Evolutionary conservation across 2,329 filamentous ascomycete species (phyloP).

Genomic region (Tolypocladium amazonense): DNA sequence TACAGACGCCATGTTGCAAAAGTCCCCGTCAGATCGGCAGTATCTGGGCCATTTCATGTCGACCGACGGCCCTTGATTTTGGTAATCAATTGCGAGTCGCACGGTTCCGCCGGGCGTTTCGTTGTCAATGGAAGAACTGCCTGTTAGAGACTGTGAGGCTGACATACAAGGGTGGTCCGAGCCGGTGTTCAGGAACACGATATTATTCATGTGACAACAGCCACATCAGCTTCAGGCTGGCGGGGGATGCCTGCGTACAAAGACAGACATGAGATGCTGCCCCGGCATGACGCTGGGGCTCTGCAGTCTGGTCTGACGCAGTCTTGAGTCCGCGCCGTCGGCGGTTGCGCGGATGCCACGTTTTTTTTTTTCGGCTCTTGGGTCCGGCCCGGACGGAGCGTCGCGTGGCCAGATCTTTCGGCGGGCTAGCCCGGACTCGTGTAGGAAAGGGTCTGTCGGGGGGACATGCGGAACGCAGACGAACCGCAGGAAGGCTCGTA

Average conservation of each 20-base stretch:
- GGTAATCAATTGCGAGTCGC: background rate
- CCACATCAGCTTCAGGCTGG: background rate
- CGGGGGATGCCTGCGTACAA: background rate
- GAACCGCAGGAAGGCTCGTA: background rate
- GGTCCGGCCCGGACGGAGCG: background rate
- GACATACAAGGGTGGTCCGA: background rate
- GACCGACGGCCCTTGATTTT: background rate
- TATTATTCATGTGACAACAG: background rate
- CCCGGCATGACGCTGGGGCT: background rate
- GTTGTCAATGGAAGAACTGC: background rate
- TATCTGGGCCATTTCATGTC: background rate
- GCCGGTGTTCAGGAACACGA: background rate
- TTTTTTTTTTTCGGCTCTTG: background rate
- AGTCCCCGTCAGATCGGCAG: background rate
- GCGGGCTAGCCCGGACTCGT: background rate
- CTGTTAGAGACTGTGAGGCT: background rate
- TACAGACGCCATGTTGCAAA: background rate
- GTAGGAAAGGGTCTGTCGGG: background rate
- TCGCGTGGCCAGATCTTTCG: background rate
- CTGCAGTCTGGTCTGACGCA: background rate
- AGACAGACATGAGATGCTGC: background rate
- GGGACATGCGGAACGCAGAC: background rate
- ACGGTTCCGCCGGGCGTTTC: background rate
- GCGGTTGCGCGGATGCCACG: background rate
- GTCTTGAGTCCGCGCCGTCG: background rate